Evolutionary conservation across 257 asterid genomes (phyloP), one percentile per base, ranked within the genome.

Genomic region (Coffea canephora): DNA sequence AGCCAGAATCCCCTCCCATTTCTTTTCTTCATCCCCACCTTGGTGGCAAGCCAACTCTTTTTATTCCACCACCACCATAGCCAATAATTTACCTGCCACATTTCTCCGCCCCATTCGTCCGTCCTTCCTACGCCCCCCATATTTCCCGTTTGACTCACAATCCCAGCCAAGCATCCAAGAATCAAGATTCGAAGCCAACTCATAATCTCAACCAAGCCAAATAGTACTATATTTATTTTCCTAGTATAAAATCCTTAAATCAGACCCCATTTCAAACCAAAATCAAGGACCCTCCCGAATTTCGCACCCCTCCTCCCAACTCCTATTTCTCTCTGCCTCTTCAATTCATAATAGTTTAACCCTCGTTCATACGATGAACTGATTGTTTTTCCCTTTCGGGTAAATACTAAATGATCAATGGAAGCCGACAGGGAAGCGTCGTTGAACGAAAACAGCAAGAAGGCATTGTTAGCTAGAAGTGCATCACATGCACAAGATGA

Each of bases 401-500:
- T 18, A 55, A 55, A 46, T 12, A 39, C 43, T 39, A 39, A 39
- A 4, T 39, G 4, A 39, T 39, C 43, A 54, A 90, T 91, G 98
- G 92, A 78, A 39, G 95, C 83, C 23, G 90, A 73, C 43, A 72
- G 74, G 9, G 81, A 82, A 74, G 48, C 85, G 69, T 59, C 72
- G 31, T 48, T 86, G 84, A 48, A 34, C 49, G 55, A 0, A 62
- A 62, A 80, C 71, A 85, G 73, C 74, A 84, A 46, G 16, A 82
- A 81, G 71, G 69, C 76, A 8, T 88, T 78, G 78, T 88, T 78
- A 77, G 76, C 86, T 7, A 89, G 98, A 0, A 80, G 88, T 82
- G 74, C 41, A 25, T 95, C 99, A 6, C 94, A 90, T 80, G 92
- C 94, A 19, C 86, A 65, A 15, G 99, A 95, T 75, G 99, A 95